Evolutionary conservation across 164 flowering plant species (phyloP), one percentile per base, ranked within the genome.

Genomic region (Amborella trichopoda): DNA sequence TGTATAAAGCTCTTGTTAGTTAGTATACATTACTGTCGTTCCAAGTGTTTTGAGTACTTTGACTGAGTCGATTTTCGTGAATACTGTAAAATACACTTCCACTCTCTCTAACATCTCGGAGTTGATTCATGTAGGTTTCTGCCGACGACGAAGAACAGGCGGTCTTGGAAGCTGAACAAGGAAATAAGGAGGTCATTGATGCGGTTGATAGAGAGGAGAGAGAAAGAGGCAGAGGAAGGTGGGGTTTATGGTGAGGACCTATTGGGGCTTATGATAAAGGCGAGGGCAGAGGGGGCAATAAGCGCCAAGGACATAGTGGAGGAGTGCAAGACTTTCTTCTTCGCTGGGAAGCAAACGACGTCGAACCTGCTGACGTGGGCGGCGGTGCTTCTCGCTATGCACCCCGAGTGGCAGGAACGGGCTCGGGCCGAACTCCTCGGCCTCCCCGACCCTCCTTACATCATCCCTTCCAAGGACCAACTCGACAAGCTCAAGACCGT

Each of bases 401-500:
- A 68, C 53, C 66, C 68, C 10, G 23, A 47, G 5, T 68, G 72
- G 66, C 72, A 68, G 60, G 40, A 47, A 2, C 41, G 26, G 40
- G 69, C 61, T 34, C 68, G 69, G 24, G 61, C 50, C 3, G 72
- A 68, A 45, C 68, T 68, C n/a, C 17, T 60, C 16, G 95, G 89
- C 20, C 53, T 89, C 72, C 94, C 84, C 73, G 87, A 73, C 58
- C n/a, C n/a, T n/a, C n/a, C n/a, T n/a, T n/a, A n/a, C n/a, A n/a
- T n/a, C n/a, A 23, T 62, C 14, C 96, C 95, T 52, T 55, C 84
- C 61, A 77, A 73, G 55, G 94, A 81, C 62, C 68, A 77, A 54
- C 60, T 88, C 50, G 49, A 68, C 3, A 83, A 79, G 72, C 89
- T 93, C 27, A 88, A 83, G 57, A 76, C 66, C 83, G 99, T 91